phyloP scores from a whole-genome alignment of 2,329 filamentous ascomycete genomes.

The Monascus ruber region DNA sequence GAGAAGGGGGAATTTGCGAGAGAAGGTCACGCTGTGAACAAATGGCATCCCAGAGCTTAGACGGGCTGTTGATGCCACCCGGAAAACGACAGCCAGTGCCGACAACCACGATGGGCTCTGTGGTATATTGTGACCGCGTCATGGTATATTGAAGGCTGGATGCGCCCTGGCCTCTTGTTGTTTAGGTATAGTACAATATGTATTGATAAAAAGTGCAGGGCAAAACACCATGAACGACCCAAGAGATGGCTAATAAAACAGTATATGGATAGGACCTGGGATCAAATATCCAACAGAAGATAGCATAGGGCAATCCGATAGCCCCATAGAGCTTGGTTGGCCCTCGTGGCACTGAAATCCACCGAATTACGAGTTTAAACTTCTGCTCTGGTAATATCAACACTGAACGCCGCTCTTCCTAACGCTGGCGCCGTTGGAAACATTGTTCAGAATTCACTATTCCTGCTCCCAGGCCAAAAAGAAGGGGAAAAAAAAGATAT shows the following conservation, averaged over 20 bases:
- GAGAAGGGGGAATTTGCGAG: constrained; percentile 7
- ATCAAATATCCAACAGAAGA: not conserved
- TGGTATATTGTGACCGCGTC: constrained; percentile 1
- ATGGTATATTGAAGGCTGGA: too few relatives aligned
- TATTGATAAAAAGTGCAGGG: not conserved
- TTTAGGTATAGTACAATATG: not conserved
- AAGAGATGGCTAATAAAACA: too few relatives aligned
- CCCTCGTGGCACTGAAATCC: too few relatives aligned
- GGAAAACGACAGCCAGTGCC: constrained; percentile 36
- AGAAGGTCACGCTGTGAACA: constrained; percentile 6
- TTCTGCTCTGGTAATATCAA: too few relatives aligned
- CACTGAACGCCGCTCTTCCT: too few relatives aligned
- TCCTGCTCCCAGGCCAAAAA: constrained; percentile 6
- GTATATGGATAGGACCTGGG: too few relatives aligned
- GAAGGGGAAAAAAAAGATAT: constrained; percentile 24
- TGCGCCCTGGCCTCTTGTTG: too few relatives aligned
- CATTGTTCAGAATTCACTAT: not conserved
- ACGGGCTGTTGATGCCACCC: constrained; percentile 23
- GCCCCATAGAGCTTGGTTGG: too few relatives aligned
- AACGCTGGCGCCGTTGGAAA: too few relatives aligned
- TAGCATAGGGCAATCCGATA: too few relatives aligned
- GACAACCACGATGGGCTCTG: constrained; percentile 34
- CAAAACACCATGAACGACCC: too few relatives aligned
- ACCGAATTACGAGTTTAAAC: too few relatives aligned
- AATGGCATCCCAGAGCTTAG: constrained; percentile 31